Evolutionary conservation across 345 rosid species (phyloP), one percentile per base, ranked within the genome.

Genomic region (Combretum micranthum): DNA sequence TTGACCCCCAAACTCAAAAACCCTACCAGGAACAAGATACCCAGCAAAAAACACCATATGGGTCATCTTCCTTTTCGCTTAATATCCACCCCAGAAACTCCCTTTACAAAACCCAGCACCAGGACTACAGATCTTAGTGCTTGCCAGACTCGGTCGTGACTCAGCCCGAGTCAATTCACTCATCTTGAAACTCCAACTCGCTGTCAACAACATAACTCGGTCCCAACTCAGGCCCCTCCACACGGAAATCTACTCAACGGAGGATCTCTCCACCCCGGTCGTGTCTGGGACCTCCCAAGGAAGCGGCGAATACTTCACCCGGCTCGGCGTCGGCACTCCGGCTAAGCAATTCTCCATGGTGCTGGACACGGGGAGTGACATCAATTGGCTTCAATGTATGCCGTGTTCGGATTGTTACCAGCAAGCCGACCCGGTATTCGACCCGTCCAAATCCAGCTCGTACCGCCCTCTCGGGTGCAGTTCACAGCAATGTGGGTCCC

Each of bases 241-340:
- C 48, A 37, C 49, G 25, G 56, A 32, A n/a, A 26, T 57, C 16
- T 62, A 75, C 75, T 70, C 47, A 4, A 65, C 90, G 10, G 73
- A 84, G 69, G 88, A 68, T 11, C 52, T 92, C 25, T 63, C 82
- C 3, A 80, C 90, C 10, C 95, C 96, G 3, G 72, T 92, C 44
- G 66, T 78, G 26, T 88, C 98, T 55, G 98, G 98, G 10, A 49
- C 58, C 3, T 65, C 81, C 50, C 91, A 88, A 55, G 98, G 98
- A 13, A 88, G 95, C 75, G 96, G 96, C 3, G 98, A 92, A 83
- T 92, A 92, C 70, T 92, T 92, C 77, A 71, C 96, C 0, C 76
- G 86, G 18, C 47, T 92, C 63, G 95, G 95, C 3, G 69, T 92
- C 48, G 98, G 98, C 16, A 75, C 55, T 47, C 98, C 98, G 52